Evolutionary conservation across 352 stramenopile species (phyloP).

Genomic region (Globisporangium okanoganense): DNA sequence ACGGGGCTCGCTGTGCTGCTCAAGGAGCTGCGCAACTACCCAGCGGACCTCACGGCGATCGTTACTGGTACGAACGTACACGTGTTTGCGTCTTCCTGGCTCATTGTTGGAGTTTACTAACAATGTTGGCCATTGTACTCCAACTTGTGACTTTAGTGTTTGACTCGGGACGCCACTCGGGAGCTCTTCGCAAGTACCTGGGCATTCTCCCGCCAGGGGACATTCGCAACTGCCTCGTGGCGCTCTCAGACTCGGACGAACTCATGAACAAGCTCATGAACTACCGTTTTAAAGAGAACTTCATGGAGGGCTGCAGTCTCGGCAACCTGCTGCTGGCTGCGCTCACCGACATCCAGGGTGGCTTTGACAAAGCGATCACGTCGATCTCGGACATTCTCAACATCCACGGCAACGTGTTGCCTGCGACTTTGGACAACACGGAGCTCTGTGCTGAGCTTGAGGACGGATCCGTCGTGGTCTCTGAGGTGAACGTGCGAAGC

Average conservation of each 20-base stretch:
- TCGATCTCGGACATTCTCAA: conserved; percentile 86
- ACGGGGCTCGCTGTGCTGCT: conserved; percentile 80
- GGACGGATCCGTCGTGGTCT: conserved; percentile 69
- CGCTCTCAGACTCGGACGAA: conserved; percentile 78
- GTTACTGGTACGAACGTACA: conserved; percentile 55
- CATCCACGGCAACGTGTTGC: conserved; percentile 73
- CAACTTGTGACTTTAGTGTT: conserved; percentile 42
- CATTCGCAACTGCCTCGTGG: conserved; percentile 85
- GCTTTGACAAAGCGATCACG: conserved; percentile 78
- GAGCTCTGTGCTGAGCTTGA: conserved; percentile 77
- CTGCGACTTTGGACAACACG: conserved; percentile 80
- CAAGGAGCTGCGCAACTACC: conserved; percentile 82
- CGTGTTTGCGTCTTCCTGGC: not conserved
- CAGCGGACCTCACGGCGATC: conserved; percentile 80
- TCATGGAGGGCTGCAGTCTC: conserved; percentile 84
- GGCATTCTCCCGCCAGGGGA: conserved; percentile 80
- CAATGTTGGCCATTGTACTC: not conserved
- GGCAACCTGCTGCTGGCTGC: conserved; percentile 77
- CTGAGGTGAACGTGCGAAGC: conserved; percentile 80
- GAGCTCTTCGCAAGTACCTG: conserved; percentile 75
- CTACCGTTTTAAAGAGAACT: conserved; percentile 85
- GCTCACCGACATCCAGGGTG: conserved; percentile 75
- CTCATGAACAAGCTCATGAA: conserved; percentile 88
- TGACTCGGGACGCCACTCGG: conserved; percentile 79
- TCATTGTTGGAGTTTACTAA: no score